Evolutionary conservation across 2,329 filamentous ascomycete species (phyloP).

Genomic region (Lecanicillium sp.): DNA sequence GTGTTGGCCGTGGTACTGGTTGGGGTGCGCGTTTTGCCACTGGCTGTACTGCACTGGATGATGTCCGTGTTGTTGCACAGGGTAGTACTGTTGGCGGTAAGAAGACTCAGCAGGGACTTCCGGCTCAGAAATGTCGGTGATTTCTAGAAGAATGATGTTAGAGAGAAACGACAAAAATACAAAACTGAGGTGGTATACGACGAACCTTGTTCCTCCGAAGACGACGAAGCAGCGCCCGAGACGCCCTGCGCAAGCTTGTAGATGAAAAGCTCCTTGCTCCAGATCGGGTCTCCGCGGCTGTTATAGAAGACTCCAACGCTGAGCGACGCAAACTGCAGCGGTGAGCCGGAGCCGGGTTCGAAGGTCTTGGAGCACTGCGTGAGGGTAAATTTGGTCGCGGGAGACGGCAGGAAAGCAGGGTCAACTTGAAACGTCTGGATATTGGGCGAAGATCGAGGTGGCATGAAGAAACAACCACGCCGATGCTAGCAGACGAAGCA

Average conservation of each 20-base stretch:
- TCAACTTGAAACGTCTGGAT: no score
- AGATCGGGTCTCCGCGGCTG: conserved; percentile 32
- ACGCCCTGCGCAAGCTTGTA: conserved; percentile 22
- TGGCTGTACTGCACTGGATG: no score
- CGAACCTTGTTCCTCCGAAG: conserved; percentile 17
- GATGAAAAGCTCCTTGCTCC: conserved; percentile 41
- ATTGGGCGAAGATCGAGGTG: no score
- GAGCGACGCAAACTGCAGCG: conserved; percentile 33
- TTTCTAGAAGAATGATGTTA: not conserved
- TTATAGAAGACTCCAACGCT: conserved; percentile 44
- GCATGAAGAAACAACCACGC: no score
- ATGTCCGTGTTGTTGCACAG: no score
- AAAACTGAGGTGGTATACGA: no score
- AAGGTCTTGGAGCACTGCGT: conserved; percentile 35
- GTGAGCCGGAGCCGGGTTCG: conserved; percentile 30
- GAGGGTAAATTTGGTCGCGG: conserved; percentile 40
- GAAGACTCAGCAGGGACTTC: conserved; percentile 1
- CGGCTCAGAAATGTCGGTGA: conserved; percentile 10
- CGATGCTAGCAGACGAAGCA: no score
- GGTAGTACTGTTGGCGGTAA: not conserved
- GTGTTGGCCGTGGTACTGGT: no score
- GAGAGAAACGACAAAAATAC: not conserved
- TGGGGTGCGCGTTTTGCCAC: no score
- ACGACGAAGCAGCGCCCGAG: conserved; percentile 21
- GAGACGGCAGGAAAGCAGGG: conserved; percentile 37